These are phyloP conservation scores for Boletus subcaerulescens DNA, from an alignment of 768 basidiomycete species.

Conservation along the genomic window DNA sequence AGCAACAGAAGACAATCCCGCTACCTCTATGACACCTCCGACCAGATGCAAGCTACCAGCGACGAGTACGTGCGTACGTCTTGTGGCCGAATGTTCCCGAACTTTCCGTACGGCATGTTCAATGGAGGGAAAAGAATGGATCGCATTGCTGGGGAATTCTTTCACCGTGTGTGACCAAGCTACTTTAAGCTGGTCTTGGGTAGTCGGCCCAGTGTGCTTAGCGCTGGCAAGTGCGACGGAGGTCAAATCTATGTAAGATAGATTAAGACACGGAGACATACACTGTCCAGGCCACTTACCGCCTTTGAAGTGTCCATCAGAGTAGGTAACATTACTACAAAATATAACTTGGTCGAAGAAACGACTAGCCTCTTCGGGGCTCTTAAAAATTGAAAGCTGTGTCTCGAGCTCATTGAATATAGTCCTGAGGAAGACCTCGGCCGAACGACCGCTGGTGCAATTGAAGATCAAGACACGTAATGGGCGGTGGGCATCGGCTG, in stretches of 20 bases:
- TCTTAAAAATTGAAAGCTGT: slow-evolving; percentile 43
- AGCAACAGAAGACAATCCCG: slow-evolving; percentile 69
- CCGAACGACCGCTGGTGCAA: slow-evolving; percentile 89
- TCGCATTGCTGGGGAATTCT: slow-evolving; percentile 52
- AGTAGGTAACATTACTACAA: slow-evolving; percentile 95
- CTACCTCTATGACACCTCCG: slow-evolving; percentile 91
- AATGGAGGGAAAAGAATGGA: slow-evolving; percentile 84
- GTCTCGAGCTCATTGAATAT: slow-evolving; percentile 51
- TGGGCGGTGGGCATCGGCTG: slow-evolving; percentile 24
- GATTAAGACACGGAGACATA: slow-evolving; percentile 1
- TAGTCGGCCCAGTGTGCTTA: slow-evolving; percentile 64
- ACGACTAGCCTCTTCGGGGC: slow-evolving; percentile 34
- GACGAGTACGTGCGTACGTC: slow-evolving; percentile 65
- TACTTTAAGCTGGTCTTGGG: slow-evolving; percentile 70
- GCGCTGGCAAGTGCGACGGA: slow-evolving; percentile 59
- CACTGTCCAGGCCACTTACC: slow-evolving; percentile 47
- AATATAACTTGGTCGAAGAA: slow-evolving; percentile 90
- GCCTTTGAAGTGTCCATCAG: slow-evolving; percentile 84
- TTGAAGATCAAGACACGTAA: slow-evolving; percentile 84
- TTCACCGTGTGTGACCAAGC: slow-evolving; percentile 71
- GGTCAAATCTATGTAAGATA: slow-evolving; percentile 61
- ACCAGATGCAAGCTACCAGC: slow-evolving; percentile 92
- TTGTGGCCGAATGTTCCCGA: slow-evolving; percentile 37
- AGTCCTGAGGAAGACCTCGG: slow-evolving; percentile 60
- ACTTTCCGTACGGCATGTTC: slow-evolving; percentile 82